Evolutionary conservation across 352 stramenopile genomes (phyloP).

Genomic region (Globisporangium cystogenes): DNA sequence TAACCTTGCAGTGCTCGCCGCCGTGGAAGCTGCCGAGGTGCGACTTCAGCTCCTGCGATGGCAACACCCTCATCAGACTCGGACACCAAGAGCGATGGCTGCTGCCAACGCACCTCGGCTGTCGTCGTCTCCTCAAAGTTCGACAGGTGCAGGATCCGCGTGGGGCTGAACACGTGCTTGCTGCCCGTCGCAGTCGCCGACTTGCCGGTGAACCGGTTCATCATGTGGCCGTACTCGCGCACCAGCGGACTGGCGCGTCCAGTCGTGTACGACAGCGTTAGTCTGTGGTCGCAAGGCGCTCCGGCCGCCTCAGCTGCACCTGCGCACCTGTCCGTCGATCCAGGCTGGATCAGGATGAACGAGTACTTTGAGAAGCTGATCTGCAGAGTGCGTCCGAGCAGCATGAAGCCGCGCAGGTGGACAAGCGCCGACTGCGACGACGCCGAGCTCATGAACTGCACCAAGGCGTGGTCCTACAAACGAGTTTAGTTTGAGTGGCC

Average conservation of each 20-base stretch:
- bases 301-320: background rate
- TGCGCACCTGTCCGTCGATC: constrained; percentile 9
- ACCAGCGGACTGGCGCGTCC: constrained; percentile 7
- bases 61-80: too few relatives aligned
- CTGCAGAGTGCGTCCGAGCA: constrained; percentile 46
- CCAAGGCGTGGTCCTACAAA: constrained; percentile 41
- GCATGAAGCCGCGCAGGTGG: constrained; percentile 46
- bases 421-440: constrained; percentile 41
- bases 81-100: background rate
- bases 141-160: constrained; percentile 56
- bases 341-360: constrained; percentile 34
- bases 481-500: background rate
- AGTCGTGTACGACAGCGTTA: too few relatives aligned
- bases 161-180: constrained; percentile 65
- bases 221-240: constrained; percentile 42
- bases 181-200: constrained; percentile 31
- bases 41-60: constrained; percentile 32
- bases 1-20: constrained; percentile 37
- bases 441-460: constrained; percentile 47
- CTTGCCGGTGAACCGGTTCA: constrained; percentile 63
- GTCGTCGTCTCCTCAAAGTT: constrained; percentile 41
- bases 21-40: constrained; percentile 32
- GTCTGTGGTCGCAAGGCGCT: too few relatives aligned
- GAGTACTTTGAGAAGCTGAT: constrained; percentile 61
- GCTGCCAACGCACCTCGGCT: constrained; percentile 18